A percentile compares a stretch with the other conserved stretches of the same genome.
Conservation (phyloP, 345 rosid species). For the Brassica incana region DNA sequence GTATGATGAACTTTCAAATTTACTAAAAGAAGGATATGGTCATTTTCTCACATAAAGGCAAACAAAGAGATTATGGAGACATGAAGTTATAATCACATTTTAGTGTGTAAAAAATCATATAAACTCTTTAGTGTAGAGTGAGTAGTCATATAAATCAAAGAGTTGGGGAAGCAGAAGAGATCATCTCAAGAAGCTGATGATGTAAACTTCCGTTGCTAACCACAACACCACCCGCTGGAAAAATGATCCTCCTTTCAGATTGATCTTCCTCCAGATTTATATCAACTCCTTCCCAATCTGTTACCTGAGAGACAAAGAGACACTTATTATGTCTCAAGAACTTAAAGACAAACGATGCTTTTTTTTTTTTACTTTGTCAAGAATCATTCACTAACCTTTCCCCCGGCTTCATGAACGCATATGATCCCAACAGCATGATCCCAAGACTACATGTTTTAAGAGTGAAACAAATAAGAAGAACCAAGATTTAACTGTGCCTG, state of each 20-base stretch:
- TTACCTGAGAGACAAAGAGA: constrained; percentile 45
- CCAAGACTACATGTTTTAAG: constrained; percentile 60
- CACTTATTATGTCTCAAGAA: not conserved
- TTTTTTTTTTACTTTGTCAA: not conserved
- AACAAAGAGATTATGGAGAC: not conserved
- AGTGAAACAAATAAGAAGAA: not conserved
- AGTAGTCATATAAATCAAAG: constrained; percentile 1
- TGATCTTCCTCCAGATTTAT: constrained; percentile 60
- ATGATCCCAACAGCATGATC: constrained; percentile 94
- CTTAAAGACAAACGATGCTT: not conserved
- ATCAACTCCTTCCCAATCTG: constrained; percentile 70
- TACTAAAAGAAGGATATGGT: not conserved
- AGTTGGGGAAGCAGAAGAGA: constrained; percentile 44
- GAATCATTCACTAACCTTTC: constrained; percentile 56
- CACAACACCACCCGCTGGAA: constrained; percentile 64
- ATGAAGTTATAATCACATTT: not conserved
- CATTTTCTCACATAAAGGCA: not conserved
- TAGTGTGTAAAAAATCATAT: not conserved
- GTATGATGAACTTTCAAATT: not conserved
- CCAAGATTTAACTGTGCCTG: not conserved
- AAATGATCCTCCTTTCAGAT: constrained; percentile 56
- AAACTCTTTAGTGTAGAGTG: not conserved
- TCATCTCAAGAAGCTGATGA: constrained; percentile 48
- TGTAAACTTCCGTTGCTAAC: constrained; percentile 63
- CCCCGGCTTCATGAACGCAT: constrained; percentile 90